Conservation (phyloP, 2,329 filamentous ascomycete genomes). For the Claviceps sp. region DNA sequence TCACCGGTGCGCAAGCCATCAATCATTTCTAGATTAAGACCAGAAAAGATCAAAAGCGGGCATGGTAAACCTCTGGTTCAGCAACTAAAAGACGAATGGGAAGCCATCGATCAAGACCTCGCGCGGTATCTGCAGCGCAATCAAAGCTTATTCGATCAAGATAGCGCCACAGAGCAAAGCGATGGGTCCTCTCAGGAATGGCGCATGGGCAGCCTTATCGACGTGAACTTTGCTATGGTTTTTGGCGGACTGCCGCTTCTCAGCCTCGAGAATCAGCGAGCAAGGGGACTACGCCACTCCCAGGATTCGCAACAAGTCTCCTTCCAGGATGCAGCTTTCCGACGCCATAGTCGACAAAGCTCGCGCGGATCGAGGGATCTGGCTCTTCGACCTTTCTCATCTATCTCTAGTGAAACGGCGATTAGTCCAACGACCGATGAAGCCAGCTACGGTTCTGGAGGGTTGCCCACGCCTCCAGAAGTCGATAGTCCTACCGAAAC, state of each 20-base stretch:
- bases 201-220: conserved; percentile 11
- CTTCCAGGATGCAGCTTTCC: not conserved
- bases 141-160: conserved; percentile 14
- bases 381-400: conserved; percentile 6
- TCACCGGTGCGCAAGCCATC: conserved; percentile 20
- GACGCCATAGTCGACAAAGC: conserved; percentile 5
- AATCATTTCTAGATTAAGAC: conserved; percentile 20
- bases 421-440: conserved; percentile 23
- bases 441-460: conserved; percentile 18
- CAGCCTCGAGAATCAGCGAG: conserved; percentile 17
- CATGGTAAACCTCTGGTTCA: conserved; percentile 21
- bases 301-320: conserved; percentile 3
- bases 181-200: conserved; percentile 12
- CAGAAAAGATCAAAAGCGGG: conserved; percentile 17
- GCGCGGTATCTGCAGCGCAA: conserved; percentile 24
- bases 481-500: conserved; percentile 19
- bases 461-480: conserved; percentile 24
- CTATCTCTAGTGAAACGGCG: conserved; percentile 21
- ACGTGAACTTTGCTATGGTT: conserved; percentile 16
- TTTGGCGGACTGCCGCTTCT: conserved; percentile 25
- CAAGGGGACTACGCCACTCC: conserved; percentile 10
- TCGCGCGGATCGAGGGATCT: conserved; percentile 5
- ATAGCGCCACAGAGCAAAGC: conserved; percentile 9
- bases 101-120: conserved; percentile 19
- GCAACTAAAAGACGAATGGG: conserved; percentile 27